A percentile compares a stretch with the other conserved stretches of the same genome.
These are phyloP conservation scores for Linaria vulgaris DNA, from an alignment of 257 asterid species.

Conservation along the genomic window DNA sequence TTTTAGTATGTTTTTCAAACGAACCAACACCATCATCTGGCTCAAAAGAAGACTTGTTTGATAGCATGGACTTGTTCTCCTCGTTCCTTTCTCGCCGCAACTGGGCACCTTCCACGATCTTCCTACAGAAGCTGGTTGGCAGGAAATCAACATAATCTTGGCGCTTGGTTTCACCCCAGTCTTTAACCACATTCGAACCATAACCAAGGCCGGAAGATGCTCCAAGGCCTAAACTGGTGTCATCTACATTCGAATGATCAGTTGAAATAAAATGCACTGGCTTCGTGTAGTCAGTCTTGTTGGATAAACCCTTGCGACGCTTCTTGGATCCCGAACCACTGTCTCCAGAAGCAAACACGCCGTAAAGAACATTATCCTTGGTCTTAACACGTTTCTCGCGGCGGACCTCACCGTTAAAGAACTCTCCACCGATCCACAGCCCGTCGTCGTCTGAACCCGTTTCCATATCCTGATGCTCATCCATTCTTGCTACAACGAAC, in stretches of 20 bases:
- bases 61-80: conserved; percentile 57
- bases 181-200: conserved; percentile 30
- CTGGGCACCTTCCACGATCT: conserved; percentile 67
- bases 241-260: conserved; percentile 45
- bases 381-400: conserved; percentile 61
- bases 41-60: conserved; percentile 48
- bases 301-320: conserved; percentile 53
- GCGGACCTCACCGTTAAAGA: conserved; percentile 53
- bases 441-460: conserved; percentile 79
- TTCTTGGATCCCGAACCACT: conserved; percentile 70
- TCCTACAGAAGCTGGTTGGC: conserved; percentile 74
- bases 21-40: conserved; percentile 54
- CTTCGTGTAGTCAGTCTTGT: conserved; percentile 59
- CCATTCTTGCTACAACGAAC: conserved; percentile 44
- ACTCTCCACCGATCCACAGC: conserved; percentile 74
- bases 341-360: conserved; percentile 77
- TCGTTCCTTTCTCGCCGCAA: conserved; percentile 54
- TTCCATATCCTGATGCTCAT: conserved; percentile 77
- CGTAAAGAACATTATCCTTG: conserved; percentile 71
- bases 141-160: conserved; percentile 50
- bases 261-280: conserved; percentile 75
- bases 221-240: conserved; percentile 43
- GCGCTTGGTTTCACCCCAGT: conserved; percentile 16
- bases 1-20: conserved; percentile 76
- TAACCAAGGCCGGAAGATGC: conserved; percentile 51